phyloP scores from a whole-genome alignment of 2,329 filamentous ascomycete genomes.

The Pestalotiopsis fici region DNA sequence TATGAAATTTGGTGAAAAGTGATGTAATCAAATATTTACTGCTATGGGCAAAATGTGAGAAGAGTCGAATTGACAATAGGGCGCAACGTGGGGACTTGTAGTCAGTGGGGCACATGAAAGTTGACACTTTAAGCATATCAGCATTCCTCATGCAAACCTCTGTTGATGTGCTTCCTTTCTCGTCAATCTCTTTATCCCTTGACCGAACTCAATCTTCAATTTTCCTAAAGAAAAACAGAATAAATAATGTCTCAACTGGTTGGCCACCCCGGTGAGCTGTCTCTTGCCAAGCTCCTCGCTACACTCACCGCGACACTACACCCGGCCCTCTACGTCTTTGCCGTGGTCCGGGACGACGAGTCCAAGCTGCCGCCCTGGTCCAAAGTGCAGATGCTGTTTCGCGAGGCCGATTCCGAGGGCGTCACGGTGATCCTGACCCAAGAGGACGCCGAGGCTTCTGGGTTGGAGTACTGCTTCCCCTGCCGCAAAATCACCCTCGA shows the following conservation, averaged over 20 bases:
- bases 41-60: no score
- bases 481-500: not conserved
- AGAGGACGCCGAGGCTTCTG: not conserved
- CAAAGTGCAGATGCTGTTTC: not conserved
- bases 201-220: no score
- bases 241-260: not conserved
- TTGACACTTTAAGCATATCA: no score
- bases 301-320: not conserved
- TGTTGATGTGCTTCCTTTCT: no score
- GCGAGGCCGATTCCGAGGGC: not conserved
- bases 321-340: not conserved
- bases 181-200: not conserved
- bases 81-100: not conserved
- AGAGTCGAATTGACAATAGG: not conserved
- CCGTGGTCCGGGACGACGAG: not conserved
- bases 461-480: not conserved
- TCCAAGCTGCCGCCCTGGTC: not conserved
- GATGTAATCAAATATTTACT: no score
- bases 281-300: not conserved
- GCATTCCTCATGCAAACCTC: no score
- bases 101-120: not conserved
- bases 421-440: not conserved
- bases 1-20: not conserved
- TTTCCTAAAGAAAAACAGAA: not conserved
- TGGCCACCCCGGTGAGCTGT: not conserved